Evolutionary conservation across 495 filamentous ascomycete genomes (phyloP).

Genomic region (Aspergillus funiculosus): DNA sequence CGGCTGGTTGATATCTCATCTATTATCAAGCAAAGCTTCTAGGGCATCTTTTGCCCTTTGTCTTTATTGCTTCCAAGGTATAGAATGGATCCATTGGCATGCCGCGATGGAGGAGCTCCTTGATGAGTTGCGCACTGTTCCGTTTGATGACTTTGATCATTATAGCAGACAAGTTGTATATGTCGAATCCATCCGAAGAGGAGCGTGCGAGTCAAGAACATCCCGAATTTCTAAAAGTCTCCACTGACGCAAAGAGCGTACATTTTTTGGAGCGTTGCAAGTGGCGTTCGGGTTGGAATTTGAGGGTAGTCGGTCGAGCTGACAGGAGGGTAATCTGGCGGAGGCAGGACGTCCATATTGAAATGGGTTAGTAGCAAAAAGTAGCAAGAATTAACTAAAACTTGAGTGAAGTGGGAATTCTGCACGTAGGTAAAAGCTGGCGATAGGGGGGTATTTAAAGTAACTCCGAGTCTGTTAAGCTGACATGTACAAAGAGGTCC

Average conservation of each 20-base stretch:
- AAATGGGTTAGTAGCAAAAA: too few species aligned
- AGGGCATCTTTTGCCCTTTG: slow-evolving; percentile 12
- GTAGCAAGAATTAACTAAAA: too few species aligned
- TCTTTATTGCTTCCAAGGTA: slow-evolving; percentile 9
- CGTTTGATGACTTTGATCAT: slow-evolving; percentile 17
- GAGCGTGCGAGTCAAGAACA: slow-evolving; percentile 13
- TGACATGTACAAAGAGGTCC: too few species aligned
- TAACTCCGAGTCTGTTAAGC: too few species aligned
- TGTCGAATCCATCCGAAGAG: slow-evolving; percentile 11
- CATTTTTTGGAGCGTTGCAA: slow-evolving; percentile 2
- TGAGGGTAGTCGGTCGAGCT: slow-evolving; percentile 14
- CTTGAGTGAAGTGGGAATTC: too few species aligned
- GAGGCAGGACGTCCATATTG: slow-evolving; percentile 16
- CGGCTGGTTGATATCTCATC: slow-evolving; percentile 20
- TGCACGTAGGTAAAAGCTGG: too few species aligned
- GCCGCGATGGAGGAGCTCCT: slow-evolving; percentile 18
- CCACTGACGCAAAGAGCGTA: slow-evolving; percentile 5
- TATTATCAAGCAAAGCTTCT: slow-evolving; percentile 6
- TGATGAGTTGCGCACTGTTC: slow-evolving; percentile 11
- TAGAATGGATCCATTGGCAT: slow-evolving; percentile 13
- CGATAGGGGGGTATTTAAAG: too few species aligned
- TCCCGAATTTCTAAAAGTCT: slow-evolving; percentile 16
- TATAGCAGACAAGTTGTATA: slow-evolving; percentile 15
- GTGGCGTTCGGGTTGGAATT: slow-evolving; percentile 11
- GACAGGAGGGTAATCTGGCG: slow-evolving; percentile 15